Percentiles rank a stretch among this genome's conserved stretches.
Conservation (phyloP, 2,329 filamentous ascomycete species). For the Ilyonectria sp. region DNA sequence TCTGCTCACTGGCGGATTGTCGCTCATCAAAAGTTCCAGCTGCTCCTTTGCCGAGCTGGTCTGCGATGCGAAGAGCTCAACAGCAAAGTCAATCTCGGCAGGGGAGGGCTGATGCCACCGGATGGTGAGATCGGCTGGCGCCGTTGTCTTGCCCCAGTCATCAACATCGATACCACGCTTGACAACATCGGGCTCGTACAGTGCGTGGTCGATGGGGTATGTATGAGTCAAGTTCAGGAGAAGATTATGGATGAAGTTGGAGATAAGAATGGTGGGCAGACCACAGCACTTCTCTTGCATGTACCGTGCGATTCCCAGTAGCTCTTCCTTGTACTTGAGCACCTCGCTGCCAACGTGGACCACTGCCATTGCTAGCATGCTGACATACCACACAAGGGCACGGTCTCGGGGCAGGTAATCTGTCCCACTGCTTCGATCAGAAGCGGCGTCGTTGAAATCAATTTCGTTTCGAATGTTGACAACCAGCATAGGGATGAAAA, state of each 20-base stretch:
- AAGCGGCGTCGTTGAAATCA: constrained; percentile 95
- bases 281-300: constrained; percentile 98
- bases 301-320: constrained; percentile 92
- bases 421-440: constrained; percentile 91
- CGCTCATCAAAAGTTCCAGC: constrained; percentile 84
- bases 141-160: constrained; percentile 88
- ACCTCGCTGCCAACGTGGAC: constrained; percentile 95
- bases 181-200: constrained; percentile 86
- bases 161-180: constrained; percentile 79
- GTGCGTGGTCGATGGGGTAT: constrained; percentile 89
- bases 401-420: constrained; percentile 95
- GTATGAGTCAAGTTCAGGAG: constrained; percentile 95
- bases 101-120: constrained; percentile 90
- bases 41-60: constrained; percentile 82
- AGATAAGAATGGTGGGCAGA: constrained; percentile 94
- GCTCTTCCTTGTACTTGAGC: constrained; percentile 87
- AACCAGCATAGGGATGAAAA: constrained; percentile 91
- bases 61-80: constrained; percentile 90
- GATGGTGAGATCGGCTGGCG: constrained; percentile 83
- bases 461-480: constrained; percentile 96
- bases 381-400: constrained; percentile 96
- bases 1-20: constrained; percentile 85
- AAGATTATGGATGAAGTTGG: constrained; percentile 97
- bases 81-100: constrained; percentile 88
- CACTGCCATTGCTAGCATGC: constrained; percentile 97